phyloP scores from a whole-genome alignment of 352 stramenopile genomes.

The Phytophthora chlamydospora region DNA sequence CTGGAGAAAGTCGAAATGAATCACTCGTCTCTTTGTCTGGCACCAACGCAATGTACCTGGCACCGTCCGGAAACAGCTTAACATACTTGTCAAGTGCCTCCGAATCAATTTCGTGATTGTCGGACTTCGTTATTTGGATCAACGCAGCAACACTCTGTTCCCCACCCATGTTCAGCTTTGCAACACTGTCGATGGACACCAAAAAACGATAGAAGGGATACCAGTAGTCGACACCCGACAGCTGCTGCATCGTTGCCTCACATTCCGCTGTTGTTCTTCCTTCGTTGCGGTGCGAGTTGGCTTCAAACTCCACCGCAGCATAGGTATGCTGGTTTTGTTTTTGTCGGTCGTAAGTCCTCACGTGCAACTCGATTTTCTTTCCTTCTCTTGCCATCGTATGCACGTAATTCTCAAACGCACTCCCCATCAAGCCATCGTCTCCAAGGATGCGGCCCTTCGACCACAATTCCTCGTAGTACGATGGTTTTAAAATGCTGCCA shows the following conservation, averaged over 20 bases:
- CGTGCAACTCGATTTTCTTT: constrained; percentile 26
- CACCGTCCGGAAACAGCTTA: constrained; percentile 4
- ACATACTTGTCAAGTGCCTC: constrained; percentile 23
- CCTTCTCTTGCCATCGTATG: constrained; percentile 24
- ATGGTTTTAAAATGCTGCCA: constrained; percentile 22
- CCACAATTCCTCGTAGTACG: constrained; percentile 36
- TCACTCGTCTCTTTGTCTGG: constrained; percentile 26
- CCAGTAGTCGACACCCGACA: constrained; percentile 23
- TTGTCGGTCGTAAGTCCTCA: constrained; percentile 21
- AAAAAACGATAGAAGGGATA: constrained; percentile 19
- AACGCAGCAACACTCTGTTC: constrained; percentile 5
- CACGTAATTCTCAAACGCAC: constrained; percentile 35
- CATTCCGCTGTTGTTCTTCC: constrained; percentile 20
- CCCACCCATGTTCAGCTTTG: constrained; percentile 21
- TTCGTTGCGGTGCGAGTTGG: constrained; percentile 15
- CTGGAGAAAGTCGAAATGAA: constrained; percentile 18
- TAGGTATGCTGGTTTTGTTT: constrained; percentile 20
- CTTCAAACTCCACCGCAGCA: constrained; percentile 14
- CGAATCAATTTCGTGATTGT: constrained; percentile 25
- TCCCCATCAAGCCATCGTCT: constrained; percentile 32
- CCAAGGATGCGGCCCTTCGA: constrained; percentile 26
- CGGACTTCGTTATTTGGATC: constrained; percentile 30
- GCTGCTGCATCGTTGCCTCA: constrained; percentile 21
- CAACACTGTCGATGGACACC: constrained; percentile 23
- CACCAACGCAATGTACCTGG: constrained; percentile 22